Base-by-base conservation (phyloP, 495 filamentous ascomycete species). In the Aspergillus homomorphus region DNA sequence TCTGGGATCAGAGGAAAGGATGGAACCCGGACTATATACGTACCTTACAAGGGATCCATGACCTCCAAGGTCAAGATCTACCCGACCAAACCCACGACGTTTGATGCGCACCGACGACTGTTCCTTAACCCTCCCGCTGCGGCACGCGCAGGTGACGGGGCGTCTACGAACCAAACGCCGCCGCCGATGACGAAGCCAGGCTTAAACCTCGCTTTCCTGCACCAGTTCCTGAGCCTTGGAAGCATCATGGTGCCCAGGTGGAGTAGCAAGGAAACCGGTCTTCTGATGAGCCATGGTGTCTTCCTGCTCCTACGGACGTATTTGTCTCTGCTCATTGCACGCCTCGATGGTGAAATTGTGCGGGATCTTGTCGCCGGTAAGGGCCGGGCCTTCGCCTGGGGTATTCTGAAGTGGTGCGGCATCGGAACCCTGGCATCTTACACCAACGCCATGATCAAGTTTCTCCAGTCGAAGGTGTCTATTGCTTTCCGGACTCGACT, bases 371-470 rank as follows among this genome's bases (percentile, higher is more conserved):
- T 99, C 24, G 91, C 91, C 10, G 95, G 93, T 15, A 96, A 97
- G 71, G 91, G 94, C 12, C 89, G 81, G 57, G 77, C 83, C 10
- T 99, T 99, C 71, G 77, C 91, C 21, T 90, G 87, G 87, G 95
- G 95, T 21, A 86, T 99, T 54, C 66, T 87, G 50, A 96, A 97
- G 73, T 91, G 88, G 87, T 82, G 84, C 59, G 85, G 85, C 21
- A 84, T 90, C 46, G 83, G 83, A 45, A 82, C 79, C 45, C 82
- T 96, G 62, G 90, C 89, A 18, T 92, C 90, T 0, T 96, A 96
- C 68, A 95, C 90, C 41, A 97, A 97, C 69, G 90, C 91, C 41
- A 93, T 91, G 87, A 98, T 99, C 74, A 97, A 97, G 73, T 99
- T 92, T 73, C 82, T 99, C 54, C 93, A 99, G 69, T 90, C 90